A percentile compares a stretch with the other conserved stretches of the same genome.
Conservation (phyloP, 305 asterid species). For the Solanum hybrid region DNA sequence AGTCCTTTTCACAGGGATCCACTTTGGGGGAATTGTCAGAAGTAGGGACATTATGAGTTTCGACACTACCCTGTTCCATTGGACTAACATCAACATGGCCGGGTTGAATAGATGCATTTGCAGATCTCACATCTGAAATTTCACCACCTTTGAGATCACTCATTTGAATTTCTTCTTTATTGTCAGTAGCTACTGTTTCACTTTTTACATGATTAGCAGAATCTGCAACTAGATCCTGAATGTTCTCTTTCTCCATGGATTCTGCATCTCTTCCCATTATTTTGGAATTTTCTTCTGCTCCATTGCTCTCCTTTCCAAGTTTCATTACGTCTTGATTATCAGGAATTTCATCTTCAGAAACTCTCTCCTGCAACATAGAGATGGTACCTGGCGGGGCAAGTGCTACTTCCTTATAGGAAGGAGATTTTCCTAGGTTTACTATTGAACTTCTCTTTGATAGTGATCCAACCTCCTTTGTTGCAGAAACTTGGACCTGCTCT, state of each 20-base stretch:
- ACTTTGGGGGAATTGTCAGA: constrained; percentile 28
- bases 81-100: constrained; percentile 25
- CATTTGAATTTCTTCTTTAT: constrained; percentile 32
- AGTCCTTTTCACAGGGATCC: constrained; percentile 29
- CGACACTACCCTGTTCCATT: constrained; percentile 23
- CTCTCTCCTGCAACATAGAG: constrained; percentile 58
- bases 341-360: constrained; percentile 36
- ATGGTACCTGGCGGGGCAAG: constrained; percentile 96
- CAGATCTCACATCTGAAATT: constrained; percentile 24
- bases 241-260: constrained; percentile 28
- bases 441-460: constrained; percentile 59
- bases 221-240: constrained; percentile 22
- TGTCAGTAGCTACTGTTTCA: constrained; percentile 27
- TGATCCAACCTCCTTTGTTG: constrained; percentile 39
- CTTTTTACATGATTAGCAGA: constrained; percentile 27
- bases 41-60: constrained; percentile 17
- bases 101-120: constrained; percentile 23
- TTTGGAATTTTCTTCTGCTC: constrained; percentile 22
- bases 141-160: constrained; percentile 24
- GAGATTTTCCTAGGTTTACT: constrained; percentile 83
- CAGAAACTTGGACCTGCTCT: constrained; percentile 37
- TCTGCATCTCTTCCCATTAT: constrained; percentile 25
- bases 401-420: constrained; percentile 97
- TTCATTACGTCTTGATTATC: constrained; percentile 23
- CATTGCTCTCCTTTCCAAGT: constrained; percentile 33